Base-by-base conservation (phyloP, 805 yeast genomes). In the Pichia eremophila region DNA sequence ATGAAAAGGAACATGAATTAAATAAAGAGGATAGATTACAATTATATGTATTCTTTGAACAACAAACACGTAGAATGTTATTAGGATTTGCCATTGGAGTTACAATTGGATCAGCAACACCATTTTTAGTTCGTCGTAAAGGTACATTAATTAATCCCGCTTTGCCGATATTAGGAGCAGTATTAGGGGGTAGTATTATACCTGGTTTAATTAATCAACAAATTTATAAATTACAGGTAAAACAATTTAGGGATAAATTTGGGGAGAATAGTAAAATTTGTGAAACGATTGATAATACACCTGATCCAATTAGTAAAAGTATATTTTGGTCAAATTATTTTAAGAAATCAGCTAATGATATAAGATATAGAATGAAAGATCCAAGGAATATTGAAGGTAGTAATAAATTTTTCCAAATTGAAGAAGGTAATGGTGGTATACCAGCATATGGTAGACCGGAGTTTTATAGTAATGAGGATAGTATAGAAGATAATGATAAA, bases 251-350 rank as follows among this genome's bases (percentile, higher is more conserved):
- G 27, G 46, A 57, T 11, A 46, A 54, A 14, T 54, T 54, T 35
- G 64, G 64, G 9, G 55, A 53, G n/a, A 51, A 56, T 9, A 55
- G 62, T 10, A 49, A 48, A 6, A 49, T 59, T 17, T 54, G 50
- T 40, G 47, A 54, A 38, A 57, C 57, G 14, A 47, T 60, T 8
- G 44, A 51, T 11, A 52, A 50, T 5, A 54, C 62, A 3, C 66
- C 66, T 59, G 57, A 54, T 41, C 63, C 60, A 9, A 43, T 57
- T 18, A 46, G 51, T 8, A 56, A 61, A 37, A 45, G 63, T 19
- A 57, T 49, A 22, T 58, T 60, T 39, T 77, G 80, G 79, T 65
- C 74, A 39, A 56, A 70, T 25, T 83, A 83, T 59, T 82, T 75
- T 59, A 65, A 69, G 43, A 61, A 69, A 49, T 73, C 85, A 0